Base-by-base conservation (phyloP, 1,139 yeast species). In the Lodderomyces elongisporus region DNA sequence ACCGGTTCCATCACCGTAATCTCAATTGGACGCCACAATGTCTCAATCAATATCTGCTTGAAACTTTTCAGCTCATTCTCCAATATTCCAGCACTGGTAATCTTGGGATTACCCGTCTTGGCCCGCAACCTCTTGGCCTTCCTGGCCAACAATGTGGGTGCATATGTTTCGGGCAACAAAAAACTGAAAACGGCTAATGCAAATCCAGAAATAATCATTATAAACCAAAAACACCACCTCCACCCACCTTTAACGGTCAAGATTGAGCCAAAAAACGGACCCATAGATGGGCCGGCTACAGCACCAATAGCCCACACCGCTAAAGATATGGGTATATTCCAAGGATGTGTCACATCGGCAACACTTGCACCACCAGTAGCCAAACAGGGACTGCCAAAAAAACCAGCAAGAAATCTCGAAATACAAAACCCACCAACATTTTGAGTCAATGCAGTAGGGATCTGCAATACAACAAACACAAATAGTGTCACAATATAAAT, bases 21-120 rank as follows among this genome's bases (percentile, higher is more conserved):
- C 39, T 63, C 65, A 33, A 71, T 34, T 2, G 77, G 77, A 48
- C 73, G 56, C 69, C 70, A 77, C 47, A 77, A 54, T 31, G 70
- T 53, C 40, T 70, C 73, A 17, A 56, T 42, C 5, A 59, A 43
- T 22, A 63, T 33, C 31, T 58, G 52, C 6, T 37, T 38, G 8
- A 37, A 16, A 13, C 54, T 46, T 41, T 51, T 42, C 4, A 37
- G 34, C 3, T 35, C 36, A 36, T 48, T 44, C 29, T 57, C 62
- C 20, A 58, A 37, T 37, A 60, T 60, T 14, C 60, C 65, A 29
- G 44, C 50, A 31, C 58, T 52, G 12, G 51, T 51, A 29, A 62
- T 54, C 30, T 52, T 52, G 2, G 42, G 35, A 44, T 61, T 61
- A 2, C 66, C 68, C 13, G 68, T 62, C 14, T 52, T 24, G 1